These are phyloP conservation scores for Lodderomyces margitis DNA, from an alignment of 1,139 yeast genomes.

Conservation along the genomic window DNA sequence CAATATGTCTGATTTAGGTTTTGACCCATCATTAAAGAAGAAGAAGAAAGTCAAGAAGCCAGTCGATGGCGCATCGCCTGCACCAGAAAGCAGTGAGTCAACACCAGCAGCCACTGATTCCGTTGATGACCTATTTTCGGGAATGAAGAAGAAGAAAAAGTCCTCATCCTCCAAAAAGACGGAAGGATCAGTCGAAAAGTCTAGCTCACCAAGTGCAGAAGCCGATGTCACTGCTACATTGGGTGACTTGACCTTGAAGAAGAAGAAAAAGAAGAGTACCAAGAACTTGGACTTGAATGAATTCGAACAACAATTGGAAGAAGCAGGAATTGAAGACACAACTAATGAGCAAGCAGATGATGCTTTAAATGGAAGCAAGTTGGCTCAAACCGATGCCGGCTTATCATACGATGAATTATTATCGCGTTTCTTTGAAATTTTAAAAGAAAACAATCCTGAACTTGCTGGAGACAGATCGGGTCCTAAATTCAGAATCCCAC, in stretches of 20 bases:
- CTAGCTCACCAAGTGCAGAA: slow-evolving; percentile 30
- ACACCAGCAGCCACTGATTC: slow-evolving; percentile 23
- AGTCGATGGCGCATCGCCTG: slow-evolving; percentile 8
- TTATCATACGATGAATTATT: slow-evolving; percentile 77
- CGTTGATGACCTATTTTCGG: slow-evolving; percentile 52
- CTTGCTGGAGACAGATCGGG: slow-evolving; percentile 96
- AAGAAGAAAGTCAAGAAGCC: slow-evolving; percentile 61
- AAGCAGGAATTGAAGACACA: slow-evolving; percentile 71
- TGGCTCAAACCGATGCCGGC: slow-evolving; percentile 35
- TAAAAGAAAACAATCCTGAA: slow-evolving; percentile 94
- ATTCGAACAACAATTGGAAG: slow-evolving; percentile 85
- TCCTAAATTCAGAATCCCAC: slow-evolving; percentile 93
- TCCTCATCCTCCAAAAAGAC: slow-evolving; percentile 36
- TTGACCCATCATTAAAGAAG: slow-evolving; percentile 78
- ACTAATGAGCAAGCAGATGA: slow-evolving; percentile 3
- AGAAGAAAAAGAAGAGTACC: slow-evolving; percentile 65
- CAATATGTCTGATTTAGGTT: slow-evolving; percentile 61
- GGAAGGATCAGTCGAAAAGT: slow-evolving; percentile 9
- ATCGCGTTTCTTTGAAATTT: slow-evolving; percentile 78
- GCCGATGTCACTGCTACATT: slow-evolving; percentile 64
- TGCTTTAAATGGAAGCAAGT: slow-evolving; percentile 14
- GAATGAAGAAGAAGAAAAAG: slow-evolving; percentile 55
- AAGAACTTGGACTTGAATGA: slow-evolving; percentile 63
- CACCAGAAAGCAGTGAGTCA: slow-evolving; percentile 11
- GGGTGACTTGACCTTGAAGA: slow-evolving; percentile 70